Percentiles rank a stretch among this genome's conserved stretches.
phyloP scores from a whole-genome alignment of 2,329 filamentous ascomycete genomes.

The Claviceps pazoutovae region DNA sequence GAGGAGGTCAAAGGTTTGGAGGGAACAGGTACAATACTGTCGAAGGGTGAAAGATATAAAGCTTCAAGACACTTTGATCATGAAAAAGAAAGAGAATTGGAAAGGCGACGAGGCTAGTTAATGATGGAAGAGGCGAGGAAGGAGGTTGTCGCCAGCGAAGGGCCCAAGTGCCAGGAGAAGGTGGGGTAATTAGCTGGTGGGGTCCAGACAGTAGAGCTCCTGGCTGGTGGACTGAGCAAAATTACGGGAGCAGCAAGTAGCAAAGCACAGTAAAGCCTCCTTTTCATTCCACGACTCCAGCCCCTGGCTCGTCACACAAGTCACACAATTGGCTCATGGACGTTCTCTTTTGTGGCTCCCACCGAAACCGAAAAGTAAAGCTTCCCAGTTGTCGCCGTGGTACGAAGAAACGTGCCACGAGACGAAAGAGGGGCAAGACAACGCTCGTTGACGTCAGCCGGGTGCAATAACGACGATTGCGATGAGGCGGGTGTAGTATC shows the following conservation, averaged over 20 bases:
- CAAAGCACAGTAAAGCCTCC: no score
- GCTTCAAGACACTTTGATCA: not conserved
- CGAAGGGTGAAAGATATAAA: not conserved
- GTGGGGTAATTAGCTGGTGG: conserved; percentile 4
- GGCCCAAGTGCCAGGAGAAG: conserved; percentile 1
- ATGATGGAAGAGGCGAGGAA: not conserved
- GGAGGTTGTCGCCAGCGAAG: conserved; percentile 2
- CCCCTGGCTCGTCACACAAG: no score
- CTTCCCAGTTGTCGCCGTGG: no score
- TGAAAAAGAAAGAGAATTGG: not conserved
- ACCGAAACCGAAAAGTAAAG: no score
- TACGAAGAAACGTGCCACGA: no score
- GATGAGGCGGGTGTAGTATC: no score
- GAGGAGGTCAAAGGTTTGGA: not conserved
- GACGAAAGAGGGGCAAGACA: no score
- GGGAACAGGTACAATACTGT: not conserved
- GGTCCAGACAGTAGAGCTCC: not conserved
- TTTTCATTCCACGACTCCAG: no score
- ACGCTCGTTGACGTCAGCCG: no score
- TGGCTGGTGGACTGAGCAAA: not conserved
- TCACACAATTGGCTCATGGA: no score
- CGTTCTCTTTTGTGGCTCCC: no score
- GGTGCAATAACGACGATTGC: no score
- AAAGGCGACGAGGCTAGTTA: not conserved
- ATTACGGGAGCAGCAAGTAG: not conserved